These are phyloP conservation scores for Fusarium sp. DNA, from an alignment of 2,329 filamentous ascomycete genomes.

Conservation along the genomic window DNA sequence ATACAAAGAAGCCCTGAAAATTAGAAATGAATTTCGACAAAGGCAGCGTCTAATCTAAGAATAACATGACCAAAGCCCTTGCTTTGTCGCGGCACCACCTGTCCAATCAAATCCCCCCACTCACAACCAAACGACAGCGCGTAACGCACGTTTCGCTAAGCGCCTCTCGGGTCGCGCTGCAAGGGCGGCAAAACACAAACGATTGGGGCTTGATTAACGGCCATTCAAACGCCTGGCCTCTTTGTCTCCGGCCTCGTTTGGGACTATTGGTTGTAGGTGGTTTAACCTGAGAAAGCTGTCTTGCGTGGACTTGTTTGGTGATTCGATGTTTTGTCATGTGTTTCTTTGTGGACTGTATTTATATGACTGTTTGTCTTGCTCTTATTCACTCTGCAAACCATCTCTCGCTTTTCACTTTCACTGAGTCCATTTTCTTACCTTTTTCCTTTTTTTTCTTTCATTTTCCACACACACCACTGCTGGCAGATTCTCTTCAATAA, in stretches of 20 bases:
- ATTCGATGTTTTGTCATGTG: constrained; percentile 7
- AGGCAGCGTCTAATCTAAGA: not conserved
- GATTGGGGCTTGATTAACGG: constrained; percentile 34
- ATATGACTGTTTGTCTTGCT: not conserved
- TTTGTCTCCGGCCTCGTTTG: constrained; percentile 6
- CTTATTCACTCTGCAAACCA: not conserved
- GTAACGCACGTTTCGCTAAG: constrained; percentile 43
- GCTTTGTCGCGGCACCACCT: not conserved
- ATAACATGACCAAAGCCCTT: not conserved
- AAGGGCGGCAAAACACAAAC: constrained; percentile 31
- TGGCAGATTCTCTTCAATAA: constrained; percentile 1
- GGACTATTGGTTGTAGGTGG: constrained; percentile 34
- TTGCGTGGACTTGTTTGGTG: not conserved
- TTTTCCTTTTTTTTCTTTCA: not conserved
- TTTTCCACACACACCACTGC: not conserved
- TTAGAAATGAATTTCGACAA: not conserved
- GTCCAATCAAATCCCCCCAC: not conserved
- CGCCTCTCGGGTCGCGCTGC: constrained; percentile 11
- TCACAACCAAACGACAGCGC: not conserved
- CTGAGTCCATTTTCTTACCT: not conserved
- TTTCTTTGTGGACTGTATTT: not conserved
- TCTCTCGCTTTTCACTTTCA: not conserved
- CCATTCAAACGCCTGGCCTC: constrained; percentile 23
- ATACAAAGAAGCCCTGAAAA: not conserved
- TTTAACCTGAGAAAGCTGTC: not conserved